Conservation (phyloP, 169 alveolate genomes). For the Eimeria zaria region DNA sequence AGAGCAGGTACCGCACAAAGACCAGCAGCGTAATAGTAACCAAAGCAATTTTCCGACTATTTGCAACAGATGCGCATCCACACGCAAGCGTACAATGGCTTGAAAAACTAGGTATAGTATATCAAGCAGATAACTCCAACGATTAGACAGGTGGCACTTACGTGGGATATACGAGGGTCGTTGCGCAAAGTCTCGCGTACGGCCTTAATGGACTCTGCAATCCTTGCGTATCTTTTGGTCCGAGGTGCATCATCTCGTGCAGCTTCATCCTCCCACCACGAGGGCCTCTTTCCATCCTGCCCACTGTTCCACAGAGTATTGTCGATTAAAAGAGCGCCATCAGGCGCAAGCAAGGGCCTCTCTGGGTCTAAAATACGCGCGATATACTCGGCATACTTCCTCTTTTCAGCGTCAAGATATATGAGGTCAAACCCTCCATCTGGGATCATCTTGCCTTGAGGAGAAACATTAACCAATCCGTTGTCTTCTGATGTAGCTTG, state of each 20-base stretch:
- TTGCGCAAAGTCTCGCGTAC: slow-evolving; percentile 68
- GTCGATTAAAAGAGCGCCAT: slow-evolving; percentile 78
- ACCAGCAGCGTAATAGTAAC: background rate
- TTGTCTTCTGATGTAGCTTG: background rate
- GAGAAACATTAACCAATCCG: background rate
- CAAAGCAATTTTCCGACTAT: background rate
- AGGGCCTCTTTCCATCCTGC: background rate
- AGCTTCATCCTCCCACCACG: slow-evolving; percentile 1
- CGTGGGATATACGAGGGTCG: slow-evolving; percentile 48
- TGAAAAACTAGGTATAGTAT: background rate
- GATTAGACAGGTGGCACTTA: background rate
- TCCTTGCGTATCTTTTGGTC: slow-evolving; percentile 10
- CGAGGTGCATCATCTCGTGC: slow-evolving; percentile 7
- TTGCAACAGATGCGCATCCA: background rate
- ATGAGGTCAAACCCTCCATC: slow-evolving; percentile 81
- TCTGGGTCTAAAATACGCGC: slow-evolving; percentile 42
- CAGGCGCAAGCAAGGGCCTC: slow-evolving; percentile 81
- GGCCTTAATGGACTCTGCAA: slow-evolving; percentile 29
- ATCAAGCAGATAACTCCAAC: background rate
- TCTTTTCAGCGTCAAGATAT: slow-evolving; percentile 86
- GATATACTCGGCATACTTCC: slow-evolving; percentile 55
- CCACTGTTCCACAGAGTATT: slow-evolving; percentile 73
- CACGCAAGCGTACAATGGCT: background rate
- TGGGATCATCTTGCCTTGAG: background rate
- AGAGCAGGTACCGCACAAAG: background rate